These are phyloP conservation scores for Schizopora paradoxa DNA, from an alignment of 1,284 basidiomycete species.

Conservation along the genomic window DNA sequence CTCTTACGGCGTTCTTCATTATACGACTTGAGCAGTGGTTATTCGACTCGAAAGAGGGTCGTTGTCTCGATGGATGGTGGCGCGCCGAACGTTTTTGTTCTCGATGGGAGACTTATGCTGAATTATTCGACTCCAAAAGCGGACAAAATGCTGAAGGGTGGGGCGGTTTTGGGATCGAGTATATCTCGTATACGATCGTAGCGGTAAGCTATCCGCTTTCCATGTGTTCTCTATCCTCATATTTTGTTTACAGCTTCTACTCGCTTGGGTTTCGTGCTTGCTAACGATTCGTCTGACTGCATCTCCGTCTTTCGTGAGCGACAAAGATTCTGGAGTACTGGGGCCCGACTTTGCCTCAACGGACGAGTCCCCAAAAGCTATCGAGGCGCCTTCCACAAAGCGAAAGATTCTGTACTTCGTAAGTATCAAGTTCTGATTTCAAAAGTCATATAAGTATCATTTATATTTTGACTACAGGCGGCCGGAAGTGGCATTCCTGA, in stretches of 20 bases:
- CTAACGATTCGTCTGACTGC: conserved; percentile 87
- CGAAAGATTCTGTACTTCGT: conserved; percentile 83
- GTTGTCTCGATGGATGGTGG: conserved; percentile 69
- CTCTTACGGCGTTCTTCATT: conserved; percentile 82
- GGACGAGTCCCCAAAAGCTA: conserved; percentile 24
- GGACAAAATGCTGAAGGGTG: conserved; percentile 25
- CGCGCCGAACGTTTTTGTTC: conserved; percentile 77
- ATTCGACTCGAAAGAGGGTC: conserved; percentile 94
- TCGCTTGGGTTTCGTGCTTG: conserved; percentile 68
- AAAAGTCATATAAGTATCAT: conserved; percentile 19
- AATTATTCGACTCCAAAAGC: too few species aligned
- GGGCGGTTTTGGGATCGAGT: conserved; percentile 48
- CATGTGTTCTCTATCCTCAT: conserved; percentile 5
- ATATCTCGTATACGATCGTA: conserved; percentile 67
- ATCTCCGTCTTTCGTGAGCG: conserved; percentile 80
- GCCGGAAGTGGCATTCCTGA: conserved; percentile 96
- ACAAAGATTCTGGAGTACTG: conserved; percentile 78
- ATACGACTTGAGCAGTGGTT: conserved; percentile 85
- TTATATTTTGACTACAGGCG: conserved; percentile 44
- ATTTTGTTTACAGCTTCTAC: conserved; percentile 46
- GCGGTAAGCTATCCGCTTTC: conserved; percentile 49
- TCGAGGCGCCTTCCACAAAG: conserved; percentile 30
- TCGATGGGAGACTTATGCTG: conserved; percentile 75
- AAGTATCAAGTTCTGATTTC: conserved; percentile 26
- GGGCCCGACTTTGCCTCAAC: conserved; percentile 42